A percentile compares a stretch with the other conserved stretches of the same genome.
Conservation (phyloP, 495 filamentous ascomycete species). For the Tuber melanosporum region DNA sequence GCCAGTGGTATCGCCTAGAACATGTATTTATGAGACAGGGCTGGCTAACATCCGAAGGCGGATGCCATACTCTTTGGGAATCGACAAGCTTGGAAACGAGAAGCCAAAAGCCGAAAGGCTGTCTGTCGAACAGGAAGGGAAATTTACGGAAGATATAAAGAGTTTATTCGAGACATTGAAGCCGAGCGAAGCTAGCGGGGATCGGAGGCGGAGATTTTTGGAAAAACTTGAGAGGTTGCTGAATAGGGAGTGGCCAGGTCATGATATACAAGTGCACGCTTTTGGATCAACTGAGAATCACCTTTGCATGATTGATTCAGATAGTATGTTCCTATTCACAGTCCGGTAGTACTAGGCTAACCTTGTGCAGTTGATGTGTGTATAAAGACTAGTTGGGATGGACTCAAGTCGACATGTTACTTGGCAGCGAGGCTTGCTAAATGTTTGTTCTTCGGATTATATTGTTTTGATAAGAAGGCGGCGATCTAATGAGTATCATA, state of each 20-base stretch:
- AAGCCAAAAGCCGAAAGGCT: slow-evolving; percentile 62
- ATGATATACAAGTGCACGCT: slow-evolving; percentile 80
- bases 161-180: slow-evolving; percentile 77
- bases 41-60: slow-evolving; percentile 65
- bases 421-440: slow-evolving; percentile 75
- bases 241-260: slow-evolving; percentile 83
- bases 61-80: slow-evolving; percentile 86
- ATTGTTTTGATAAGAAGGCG: neutral
- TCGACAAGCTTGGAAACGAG: slow-evolving; percentile 62
- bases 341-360: slow-evolving; percentile 25
- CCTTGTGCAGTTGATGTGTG: slow-evolving; percentile 82
- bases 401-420: slow-evolving; percentile 77
- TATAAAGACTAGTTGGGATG: slow-evolving; percentile 82
- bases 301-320: slow-evolving; percentile 90
- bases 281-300: slow-evolving; percentile 97
- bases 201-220: slow-evolving; percentile 66
- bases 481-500: slow-evolving; percentile 43
- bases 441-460: slow-evolving; percentile 53
- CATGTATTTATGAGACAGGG: slow-evolving; percentile 78
- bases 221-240: slow-evolving; percentile 78
- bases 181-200: slow-evolving; percentile 72
- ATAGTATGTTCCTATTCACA: slow-evolving; percentile 57
- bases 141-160: slow-evolving; percentile 71
- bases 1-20: slow-evolving; percentile 50
- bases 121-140: slow-evolving; percentile 67